Base-by-base conservation (phyloP, 2,329 filamentous ascomycete genomes). In the Colletotrichum nymphaeae region DNA sequence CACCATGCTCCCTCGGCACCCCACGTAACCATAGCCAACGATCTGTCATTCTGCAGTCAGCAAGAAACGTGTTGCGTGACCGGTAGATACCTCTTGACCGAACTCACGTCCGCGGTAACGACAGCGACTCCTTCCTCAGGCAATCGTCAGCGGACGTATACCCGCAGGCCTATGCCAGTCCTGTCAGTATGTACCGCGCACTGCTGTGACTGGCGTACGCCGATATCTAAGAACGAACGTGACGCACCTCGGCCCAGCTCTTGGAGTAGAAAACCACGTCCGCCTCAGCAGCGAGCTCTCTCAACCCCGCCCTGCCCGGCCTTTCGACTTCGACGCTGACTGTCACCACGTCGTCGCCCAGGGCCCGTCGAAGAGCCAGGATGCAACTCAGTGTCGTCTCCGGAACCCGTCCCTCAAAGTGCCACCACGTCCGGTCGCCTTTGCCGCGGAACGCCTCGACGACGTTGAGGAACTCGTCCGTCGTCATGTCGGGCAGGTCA, bases 301-400 rank as follows among this genome's bases (percentile, higher is more conserved):
- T 82, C 68, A 94, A 84, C 2, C 91, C 91, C 32, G 82, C 80
- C 12, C 93, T 87, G 14, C 86, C 86, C 2, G 93, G 92, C 79
- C 93, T 94, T 83, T 95, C 93, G 55, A 93, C 84, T 81, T 95
- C 93, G 67, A 94, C 90, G 79, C 93, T 95, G 78, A 94, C 84
- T 59, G 78, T 74, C 28, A 26, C 42, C 19, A 3, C 42, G 16
- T 49, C 64, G 30, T 64, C 67, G 49, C 57, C 68, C 35, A 75
- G 46, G 53, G 65, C 64, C 19, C 42, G 60, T 46, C 89, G 88
- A 75, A 94, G 79, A 77, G 89, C 82, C 55, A 79, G 84, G 67
- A 94, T 90, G 80, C 91, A 93, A 55, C 85, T 78, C 26, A 90
- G 81, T 30, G 88, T 90, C 60, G 90, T 89, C 57, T 89, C 87